A percentile compares a stretch with the other conserved stretches of the same genome.
phyloP scores from a whole-genome alignment of 495 filamentous ascomycete genomes.

The Penicillium verhagenii region DNA sequence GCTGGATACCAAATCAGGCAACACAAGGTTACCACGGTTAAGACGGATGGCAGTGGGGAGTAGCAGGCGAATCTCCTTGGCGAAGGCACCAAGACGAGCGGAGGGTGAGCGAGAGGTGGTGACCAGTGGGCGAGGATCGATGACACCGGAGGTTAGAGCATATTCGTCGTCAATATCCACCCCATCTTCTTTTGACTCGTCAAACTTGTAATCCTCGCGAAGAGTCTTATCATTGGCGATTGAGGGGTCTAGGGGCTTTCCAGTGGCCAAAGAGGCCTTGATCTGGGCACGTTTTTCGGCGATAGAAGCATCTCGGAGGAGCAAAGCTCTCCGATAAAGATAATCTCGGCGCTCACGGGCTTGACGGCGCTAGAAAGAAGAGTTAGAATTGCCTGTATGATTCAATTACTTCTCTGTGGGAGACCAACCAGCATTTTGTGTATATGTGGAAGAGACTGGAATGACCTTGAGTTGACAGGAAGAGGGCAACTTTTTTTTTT shows the following conservation, averaged over 20 bases:
- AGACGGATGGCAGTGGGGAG: constrained; percentile 87
- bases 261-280: constrained; percentile 77
- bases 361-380: constrained; percentile 57
- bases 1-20: constrained; percentile 78
- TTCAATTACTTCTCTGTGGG: neutral
- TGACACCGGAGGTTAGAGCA: constrained; percentile 75
- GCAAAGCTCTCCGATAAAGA: constrained; percentile 77
- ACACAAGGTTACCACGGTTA: constrained; percentile 86
- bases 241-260: constrained; percentile 79
- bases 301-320: constrained; percentile 88
- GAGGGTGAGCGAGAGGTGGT: constrained; percentile 89
- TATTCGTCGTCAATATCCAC: constrained; percentile 96
- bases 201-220: constrained; percentile 88
- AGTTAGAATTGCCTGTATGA: constrained; percentile 1
- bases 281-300: constrained; percentile 86
- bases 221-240: constrained; percentile 88
- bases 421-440: constrained; percentile 42
- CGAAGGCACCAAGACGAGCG: constrained; percentile 78
- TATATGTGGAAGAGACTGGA: constrained; percentile 7
- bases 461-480: constrained; percentile 2
- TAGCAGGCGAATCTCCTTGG: constrained; percentile 92
- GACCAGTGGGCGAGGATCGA: constrained; percentile 85
- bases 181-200: constrained; percentile 64
- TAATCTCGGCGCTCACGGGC: constrained; percentile 88
- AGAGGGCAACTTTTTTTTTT: constrained; percentile 47